A percentile compares a stretch with the other conserved stretches of the same genome.
Evolutionary conservation across 257 asterid species (phyloP).

Genomic region (Rehmannia glutinosa): DNA sequence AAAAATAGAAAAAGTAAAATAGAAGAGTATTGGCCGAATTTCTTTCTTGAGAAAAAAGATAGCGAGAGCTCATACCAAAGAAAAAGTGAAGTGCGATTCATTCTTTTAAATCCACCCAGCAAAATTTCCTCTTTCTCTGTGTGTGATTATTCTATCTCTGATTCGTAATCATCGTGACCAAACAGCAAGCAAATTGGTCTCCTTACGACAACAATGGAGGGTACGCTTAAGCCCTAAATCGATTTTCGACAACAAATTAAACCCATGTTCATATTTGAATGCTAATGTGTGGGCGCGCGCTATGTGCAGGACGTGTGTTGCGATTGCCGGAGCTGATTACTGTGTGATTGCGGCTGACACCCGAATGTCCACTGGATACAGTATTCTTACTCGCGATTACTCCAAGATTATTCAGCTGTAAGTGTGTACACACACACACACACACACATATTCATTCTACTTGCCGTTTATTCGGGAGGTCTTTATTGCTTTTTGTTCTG

Average conservation of each 20-base stretch:
- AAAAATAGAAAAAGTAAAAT: not conserved
- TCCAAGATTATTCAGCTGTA: constrained; percentile 87
- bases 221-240: constrained; percentile 41
- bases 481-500: not conserved
- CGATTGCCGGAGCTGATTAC: constrained; percentile 92
- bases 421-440: not conserved
- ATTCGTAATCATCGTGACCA: constrained; percentile 47
- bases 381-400: constrained; percentile 87
- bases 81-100: constrained; percentile 13
- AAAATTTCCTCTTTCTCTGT: not conserved
- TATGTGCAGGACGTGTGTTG: constrained; percentile 75
- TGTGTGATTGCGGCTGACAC: constrained; percentile 95
- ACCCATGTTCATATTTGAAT: not conserved
- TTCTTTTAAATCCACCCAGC: constrained; percentile 8
- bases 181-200: constrained; percentile 86
- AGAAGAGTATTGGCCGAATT: not conserved
- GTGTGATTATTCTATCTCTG: not conserved
- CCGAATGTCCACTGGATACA: constrained; percentile 83
- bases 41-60: constrained; percentile 32
- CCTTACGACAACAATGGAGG: constrained; percentile 99
- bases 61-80: too few species aligned
- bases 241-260: not conserved
- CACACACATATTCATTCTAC: not conserved
- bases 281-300: not conserved
- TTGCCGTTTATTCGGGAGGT: not conserved